Percentiles rank a stretch among this genome's conserved stretches.
Conservation (phyloP, 495 filamentous ascomycete genomes). For the Penicillium maclennaniae region DNA sequence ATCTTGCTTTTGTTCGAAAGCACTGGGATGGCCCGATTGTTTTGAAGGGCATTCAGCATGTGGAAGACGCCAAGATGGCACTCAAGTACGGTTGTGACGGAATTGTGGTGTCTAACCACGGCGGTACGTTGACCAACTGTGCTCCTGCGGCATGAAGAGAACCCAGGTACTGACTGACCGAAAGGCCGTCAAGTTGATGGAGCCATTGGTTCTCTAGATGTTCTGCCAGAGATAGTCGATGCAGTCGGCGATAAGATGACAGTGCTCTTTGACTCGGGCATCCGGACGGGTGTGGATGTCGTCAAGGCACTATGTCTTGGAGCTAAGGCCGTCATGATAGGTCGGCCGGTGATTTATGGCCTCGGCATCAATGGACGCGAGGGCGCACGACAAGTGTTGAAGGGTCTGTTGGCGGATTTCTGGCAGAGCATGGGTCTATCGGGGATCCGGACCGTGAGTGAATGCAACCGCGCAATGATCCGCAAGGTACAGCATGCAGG, state of each 20-base stretch:
- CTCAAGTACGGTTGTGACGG: slow-evolving; percentile 49
- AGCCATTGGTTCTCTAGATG: slow-evolving; percentile 60
- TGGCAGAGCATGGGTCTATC: slow-evolving; percentile 58
- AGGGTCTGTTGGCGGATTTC: slow-evolving; percentile 55
- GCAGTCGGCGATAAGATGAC: slow-evolving; percentile 52
- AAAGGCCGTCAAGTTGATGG: slow-evolving; percentile 63
- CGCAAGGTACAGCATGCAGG: slow-evolving; percentile 51
- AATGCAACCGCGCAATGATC: slow-evolving; percentile 49
- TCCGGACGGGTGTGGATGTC: slow-evolving; percentile 58
- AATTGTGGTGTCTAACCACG: slow-evolving; percentile 54
- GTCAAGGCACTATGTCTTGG: slow-evolving; percentile 88
- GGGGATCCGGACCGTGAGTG: slow-evolving; percentile 51
- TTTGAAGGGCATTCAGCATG: slow-evolving; percentile 47
- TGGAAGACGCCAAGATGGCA: slow-evolving; percentile 47
- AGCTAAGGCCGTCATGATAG: slow-evolving; percentile 84
- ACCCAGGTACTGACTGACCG: neutral
- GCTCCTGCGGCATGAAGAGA: neutral
- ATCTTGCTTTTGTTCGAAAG: slow-evolving; percentile 51
- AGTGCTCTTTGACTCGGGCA: slow-evolving; percentile 62
- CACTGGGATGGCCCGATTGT: slow-evolving; percentile 60
- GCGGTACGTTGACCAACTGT: slow-evolving; percentile 18
- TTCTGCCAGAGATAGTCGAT: slow-evolving; percentile 60
- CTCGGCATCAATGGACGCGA: slow-evolving; percentile 58
- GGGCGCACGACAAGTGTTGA: slow-evolving; percentile 56
- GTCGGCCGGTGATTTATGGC: slow-evolving; percentile 81